Percentiles rank a stretch among this genome's conserved stretches.
Evolutionary conservation across 768 basidiomycete species (phyloP).

Genomic region (Rhodotorula graminis): DNA sequence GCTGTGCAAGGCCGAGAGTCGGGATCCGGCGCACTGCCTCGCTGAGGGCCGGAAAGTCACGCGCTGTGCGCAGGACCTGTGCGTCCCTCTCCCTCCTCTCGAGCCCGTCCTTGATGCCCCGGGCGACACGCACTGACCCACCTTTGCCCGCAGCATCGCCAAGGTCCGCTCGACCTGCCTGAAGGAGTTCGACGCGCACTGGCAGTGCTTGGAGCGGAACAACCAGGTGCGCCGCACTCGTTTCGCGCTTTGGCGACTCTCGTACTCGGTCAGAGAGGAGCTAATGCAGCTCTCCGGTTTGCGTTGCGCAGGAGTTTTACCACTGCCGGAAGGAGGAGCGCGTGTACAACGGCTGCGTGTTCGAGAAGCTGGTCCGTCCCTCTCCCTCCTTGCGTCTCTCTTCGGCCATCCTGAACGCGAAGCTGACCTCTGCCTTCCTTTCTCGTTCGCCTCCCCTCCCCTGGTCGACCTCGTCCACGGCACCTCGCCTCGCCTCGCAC

Average conservation of each 20-base stretch:
- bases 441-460: neutral
- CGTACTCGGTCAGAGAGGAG: neutral
- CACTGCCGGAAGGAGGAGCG: conserved; percentile 84
- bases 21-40: conserved; percentile 85
- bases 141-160: conserved; percentile 71
- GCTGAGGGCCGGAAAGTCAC: conserved; percentile 94
- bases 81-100: conserved; percentile 16
- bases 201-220: conserved; percentile 86
- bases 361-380: conserved; percentile 71
- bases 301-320: conserved; percentile 76
- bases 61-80: conserved; percentile 91
- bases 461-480: neutral
- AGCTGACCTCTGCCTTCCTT: no score
- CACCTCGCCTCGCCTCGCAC: neutral
- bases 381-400: neutral
- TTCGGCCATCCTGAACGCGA: no score
- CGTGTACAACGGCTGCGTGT: conserved; percentile 85
- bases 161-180: conserved; percentile 92
- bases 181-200: conserved; percentile 80
- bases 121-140: no score
- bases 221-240: conserved; percentile 67
- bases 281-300: neutral
- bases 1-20: conserved; percentile 91
- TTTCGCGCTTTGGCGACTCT: neutral
- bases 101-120: no score